These are phyloP conservation scores for Achaetomium macrosporum DNA, from an alignment of 2,329 filamentous ascomycete species.

Conservation along the genomic window DNA sequence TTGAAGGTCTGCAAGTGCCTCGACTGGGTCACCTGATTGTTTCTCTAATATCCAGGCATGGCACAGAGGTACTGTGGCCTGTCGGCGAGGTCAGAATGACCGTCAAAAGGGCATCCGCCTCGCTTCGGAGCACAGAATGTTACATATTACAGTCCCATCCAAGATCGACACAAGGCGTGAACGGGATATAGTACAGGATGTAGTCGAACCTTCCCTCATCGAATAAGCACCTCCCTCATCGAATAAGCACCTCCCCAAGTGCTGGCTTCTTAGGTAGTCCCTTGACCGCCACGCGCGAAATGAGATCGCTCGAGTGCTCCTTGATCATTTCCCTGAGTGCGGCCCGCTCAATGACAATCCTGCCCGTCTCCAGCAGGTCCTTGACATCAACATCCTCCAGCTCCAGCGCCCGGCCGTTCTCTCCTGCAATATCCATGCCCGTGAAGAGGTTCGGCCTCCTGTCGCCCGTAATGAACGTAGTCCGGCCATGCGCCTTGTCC, in stretches of 20 bases:
- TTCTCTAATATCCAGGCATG: too few relatives aligned
- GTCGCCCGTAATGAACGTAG: constrained; percentile 65
- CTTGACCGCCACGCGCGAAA: constrained; percentile 41
- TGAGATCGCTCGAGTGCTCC: constrained; percentile 64
- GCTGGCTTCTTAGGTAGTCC: constrained; percentile 33
- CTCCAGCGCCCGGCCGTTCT: constrained; percentile 63
- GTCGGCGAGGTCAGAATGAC: too few relatives aligned
- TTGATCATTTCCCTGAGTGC: constrained; percentile 72
- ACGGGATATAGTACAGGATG: not conserved
- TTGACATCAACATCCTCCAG: constrained; percentile 89
- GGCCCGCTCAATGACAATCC: constrained; percentile 77
- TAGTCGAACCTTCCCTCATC: not conserved
- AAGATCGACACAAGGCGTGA: not conserved
- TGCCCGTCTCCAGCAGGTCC: constrained; percentile 78
- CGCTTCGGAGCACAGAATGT: too few relatives aligned
- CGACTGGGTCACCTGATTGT: too few relatives aligned
- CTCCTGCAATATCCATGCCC: constrained; percentile 57
- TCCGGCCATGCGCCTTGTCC: constrained; percentile 61
- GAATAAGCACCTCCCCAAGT: constrained; percentile 35
- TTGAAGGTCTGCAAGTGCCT: too few relatives aligned
- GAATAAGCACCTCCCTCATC: constrained; percentile 31
- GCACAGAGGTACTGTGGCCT: too few relatives aligned
- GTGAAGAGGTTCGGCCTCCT: constrained; percentile 58
- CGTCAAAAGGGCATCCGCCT: too few relatives aligned
- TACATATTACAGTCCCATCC: not conserved